Percentiles rank a stretch among this genome's conserved stretches.
Conservation (phyloP, 108 stramenopile genomes). For the Fragilaria crotonensis region DNA sequence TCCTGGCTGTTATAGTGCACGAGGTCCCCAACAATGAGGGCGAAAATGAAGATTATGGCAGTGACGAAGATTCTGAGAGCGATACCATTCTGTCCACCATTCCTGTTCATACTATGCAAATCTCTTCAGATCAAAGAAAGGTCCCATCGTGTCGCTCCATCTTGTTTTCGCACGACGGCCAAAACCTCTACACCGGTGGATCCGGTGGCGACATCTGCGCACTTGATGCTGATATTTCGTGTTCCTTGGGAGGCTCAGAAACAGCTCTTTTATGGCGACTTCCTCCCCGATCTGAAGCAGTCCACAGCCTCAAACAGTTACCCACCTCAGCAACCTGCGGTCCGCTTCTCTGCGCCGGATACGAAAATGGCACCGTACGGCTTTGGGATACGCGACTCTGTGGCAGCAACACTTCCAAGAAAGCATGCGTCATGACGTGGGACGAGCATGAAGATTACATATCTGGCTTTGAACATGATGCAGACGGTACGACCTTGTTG, state of each 20-base stretch:
- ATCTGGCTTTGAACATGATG: slow-evolving; percentile 52
- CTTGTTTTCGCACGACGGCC: slow-evolving; percentile 55
- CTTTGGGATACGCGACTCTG: slow-evolving; percentile 72
- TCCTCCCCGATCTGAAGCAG: slow-evolving; percentile 46
- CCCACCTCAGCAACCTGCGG: slow-evolving; percentile 25
- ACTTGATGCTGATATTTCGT: slow-evolving; percentile 52
- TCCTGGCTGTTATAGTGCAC: slow-evolving; percentile 35
- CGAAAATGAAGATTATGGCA: slow-evolving; percentile 13
- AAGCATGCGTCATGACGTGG: slow-evolving; percentile 58
- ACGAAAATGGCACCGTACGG: slow-evolving; percentile 75
- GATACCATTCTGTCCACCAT: slow-evolving; percentile 76
- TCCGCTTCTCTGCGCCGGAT: slow-evolving; percentile 63
- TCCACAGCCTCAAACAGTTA: slow-evolving; percentile 54
- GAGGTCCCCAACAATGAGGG: slow-evolving; percentile 32
- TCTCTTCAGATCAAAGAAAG: slow-evolving; percentile 13
- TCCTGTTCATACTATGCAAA: slow-evolving; percentile 30
- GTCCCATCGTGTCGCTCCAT: slow-evolving; percentile 50
- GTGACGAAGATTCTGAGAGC: slow-evolving; percentile 43
- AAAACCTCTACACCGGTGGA: slow-evolving; percentile 58
- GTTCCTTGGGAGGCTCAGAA: slow-evolving; percentile 27
- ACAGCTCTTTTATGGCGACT: slow-evolving; percentile 52
- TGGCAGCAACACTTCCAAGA: slow-evolving; percentile 1
- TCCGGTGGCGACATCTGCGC: slow-evolving; percentile 53
- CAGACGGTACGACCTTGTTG: slow-evolving; percentile 60
- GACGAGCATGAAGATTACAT: slow-evolving; percentile 83